Percentiles rank a stretch among this genome's conserved stretches.
Evolutionary conservation across 331 rosid genomes (phyloP).

Genomic region (Quercus tomentella): DNA sequence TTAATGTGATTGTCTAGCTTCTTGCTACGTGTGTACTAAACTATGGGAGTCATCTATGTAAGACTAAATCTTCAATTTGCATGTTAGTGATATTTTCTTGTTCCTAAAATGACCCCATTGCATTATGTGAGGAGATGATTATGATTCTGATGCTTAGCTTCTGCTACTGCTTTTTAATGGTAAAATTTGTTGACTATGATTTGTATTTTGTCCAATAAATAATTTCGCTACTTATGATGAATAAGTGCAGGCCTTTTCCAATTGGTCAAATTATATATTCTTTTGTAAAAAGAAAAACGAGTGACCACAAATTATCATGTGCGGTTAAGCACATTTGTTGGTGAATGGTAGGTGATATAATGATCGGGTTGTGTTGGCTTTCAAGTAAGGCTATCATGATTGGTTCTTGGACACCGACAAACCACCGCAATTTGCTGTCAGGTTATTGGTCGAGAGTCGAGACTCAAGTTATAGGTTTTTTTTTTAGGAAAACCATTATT

Average conservation of each 20-base stretch:
- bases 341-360: not conserved
- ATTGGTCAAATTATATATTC: not conserved
- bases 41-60: conserved; percentile 9
- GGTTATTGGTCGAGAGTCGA: too few species aligned
- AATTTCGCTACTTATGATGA: not conserved
- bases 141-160: too few species aligned
- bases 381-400: too few species aligned
- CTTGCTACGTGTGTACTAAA: conserved; percentile 13
- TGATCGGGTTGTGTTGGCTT: too few species aligned
- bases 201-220: too few species aligned
- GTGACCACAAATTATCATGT: not conserved
- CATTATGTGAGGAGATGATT: not conserved
- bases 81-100: conserved; percentile 7
- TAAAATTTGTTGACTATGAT: too few species aligned
- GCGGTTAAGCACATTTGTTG: not conserved
- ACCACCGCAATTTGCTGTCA: too few species aligned
- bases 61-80: conserved; percentile 20
- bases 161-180: too few species aligned
- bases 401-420: too few species aligned
- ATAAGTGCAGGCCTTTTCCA: not conserved
- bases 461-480: too few species aligned
- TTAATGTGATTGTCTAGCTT: conserved; percentile 18
- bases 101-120: not conserved
- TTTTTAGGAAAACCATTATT: too few species aligned
- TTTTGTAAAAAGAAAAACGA: not conserved